Evolutionary conservation across 1,284 basidiomycete species (phyloP), one percentile per base, ranked within the genome.

Genomic region (Testicularia cyperi): DNA sequence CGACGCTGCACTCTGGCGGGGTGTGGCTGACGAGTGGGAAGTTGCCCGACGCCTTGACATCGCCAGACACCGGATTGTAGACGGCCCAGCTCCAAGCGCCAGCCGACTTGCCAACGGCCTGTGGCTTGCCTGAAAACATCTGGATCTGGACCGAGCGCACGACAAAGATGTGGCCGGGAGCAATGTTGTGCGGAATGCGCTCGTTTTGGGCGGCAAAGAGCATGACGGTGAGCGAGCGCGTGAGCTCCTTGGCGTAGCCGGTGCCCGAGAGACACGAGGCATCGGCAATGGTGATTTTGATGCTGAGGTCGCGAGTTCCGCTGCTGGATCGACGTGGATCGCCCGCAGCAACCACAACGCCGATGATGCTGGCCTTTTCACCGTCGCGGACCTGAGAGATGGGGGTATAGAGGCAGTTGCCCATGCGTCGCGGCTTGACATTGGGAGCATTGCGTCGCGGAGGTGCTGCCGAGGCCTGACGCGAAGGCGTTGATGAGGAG

Each of bases 401-500:
- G 9, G 62, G 58, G 1, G 65, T 68, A 25, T 70, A 70, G 35
- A 53, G 30, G 48, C 47, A 49, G 22, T 57, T 63, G 47, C 58
- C 58, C 46, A 63, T 55, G 5, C 44, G 46, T n/a, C 41, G 48
- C 2, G 52, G 53, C 37, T 61, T 61, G 49, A 61, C 51, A 26
- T 61, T 37, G 15, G 57, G 57, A 6, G 57, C 51, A 16, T 61
- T 49, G 27, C 44, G 48, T 18, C 49, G 44, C 8, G 44, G 48
- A 14, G 52, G 44, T 5, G 44, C 38, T 5, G 37, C 25, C 7
- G 46, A 52, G 25, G 45, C 22, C 12, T 45, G 43, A 2, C 49
- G 24, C 7, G 56, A 60, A 2, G 26, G 38, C 5, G 55, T 28
- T 5, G 35, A 42, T 6, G 44, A 38, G 6, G 55, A 40, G 12